Evolutionary conservation across 2,329 filamentous ascomycete genomes (phyloP).

Genomic region (Neonectria coccinea): DNA sequence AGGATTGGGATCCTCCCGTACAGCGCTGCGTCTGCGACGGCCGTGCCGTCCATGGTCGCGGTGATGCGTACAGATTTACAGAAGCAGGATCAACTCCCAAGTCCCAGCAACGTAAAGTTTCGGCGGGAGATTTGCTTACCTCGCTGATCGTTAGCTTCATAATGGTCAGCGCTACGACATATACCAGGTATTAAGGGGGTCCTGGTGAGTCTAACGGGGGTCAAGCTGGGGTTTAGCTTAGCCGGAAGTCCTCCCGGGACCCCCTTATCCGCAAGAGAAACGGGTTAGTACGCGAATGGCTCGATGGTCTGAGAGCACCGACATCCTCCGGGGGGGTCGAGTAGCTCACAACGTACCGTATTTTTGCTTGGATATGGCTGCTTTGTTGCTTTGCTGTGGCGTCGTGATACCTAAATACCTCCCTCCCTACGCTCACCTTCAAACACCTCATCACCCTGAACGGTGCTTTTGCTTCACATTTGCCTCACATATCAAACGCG

Average conservation of each 20-base stretch:
- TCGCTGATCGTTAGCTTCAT: neutral
- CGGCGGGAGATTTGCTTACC: neutral
- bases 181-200: neutral
- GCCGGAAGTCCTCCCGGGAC: neutral
- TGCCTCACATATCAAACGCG: no score
- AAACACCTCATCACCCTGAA: no score
- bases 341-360: no score
- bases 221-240: neutral
- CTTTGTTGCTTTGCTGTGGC: no score
- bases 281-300: no score
- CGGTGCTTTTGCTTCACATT: no score
- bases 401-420: no score
- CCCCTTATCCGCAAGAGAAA: neutral
- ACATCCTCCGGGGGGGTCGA: no score
- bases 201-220: neutral
- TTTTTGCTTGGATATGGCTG: no score
- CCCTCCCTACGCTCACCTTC: no score
- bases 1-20: neutral
- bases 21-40: neutral
- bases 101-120: neutral
- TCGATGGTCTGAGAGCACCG: no score
- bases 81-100: neutral
- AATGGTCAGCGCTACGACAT: neutral
- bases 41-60: neutral
- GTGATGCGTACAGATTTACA: neutral